A percentile compares a stretch with the other conserved stretches of the same genome.
Evolutionary conservation across 345 rosid species (phyloP).

Genomic region (Eucalyptus cladocalyx): DNA sequence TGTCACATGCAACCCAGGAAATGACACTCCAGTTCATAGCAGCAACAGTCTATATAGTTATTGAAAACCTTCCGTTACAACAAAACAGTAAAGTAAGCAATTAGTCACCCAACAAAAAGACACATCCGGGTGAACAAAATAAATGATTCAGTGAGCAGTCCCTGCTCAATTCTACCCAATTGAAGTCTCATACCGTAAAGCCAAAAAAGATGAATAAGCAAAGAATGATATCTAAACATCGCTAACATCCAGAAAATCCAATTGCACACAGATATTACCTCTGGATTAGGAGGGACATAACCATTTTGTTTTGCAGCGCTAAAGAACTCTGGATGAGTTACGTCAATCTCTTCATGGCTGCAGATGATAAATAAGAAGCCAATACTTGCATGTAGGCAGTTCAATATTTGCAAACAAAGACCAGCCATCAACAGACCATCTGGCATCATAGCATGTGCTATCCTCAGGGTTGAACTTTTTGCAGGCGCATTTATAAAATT

Average conservation of each 20-base stretch:
- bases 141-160: neutral
- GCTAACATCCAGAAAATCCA: neutral
- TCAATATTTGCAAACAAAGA: neutral
- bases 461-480: neutral
- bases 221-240: neutral
- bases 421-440: neutral
- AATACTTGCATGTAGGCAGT: neutral
- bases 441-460: neutral
- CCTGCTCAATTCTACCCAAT: neutral
- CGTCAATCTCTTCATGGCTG: slow-evolving; percentile 93
- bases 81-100: neutral
- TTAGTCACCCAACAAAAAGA: neutral
- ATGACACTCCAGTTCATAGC: neutral
- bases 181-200: neutral
- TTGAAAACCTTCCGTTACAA: neutral
- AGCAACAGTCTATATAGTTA: neutral
- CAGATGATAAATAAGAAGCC: slow-evolving; percentile 2
- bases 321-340: slow-evolving; percentile 92
- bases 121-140: neutral
- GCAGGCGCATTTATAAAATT: neutral
- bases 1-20: no score
- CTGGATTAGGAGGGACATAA: slow-evolving; percentile 79
- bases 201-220: neutral
- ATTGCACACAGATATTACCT: slow-evolving; percentile 23
- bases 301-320: slow-evolving; percentile 84